Evolutionary conservation across 1,284 basidiomycete genomes (phyloP).

Genomic region (Ustilago trichophora): DNA sequence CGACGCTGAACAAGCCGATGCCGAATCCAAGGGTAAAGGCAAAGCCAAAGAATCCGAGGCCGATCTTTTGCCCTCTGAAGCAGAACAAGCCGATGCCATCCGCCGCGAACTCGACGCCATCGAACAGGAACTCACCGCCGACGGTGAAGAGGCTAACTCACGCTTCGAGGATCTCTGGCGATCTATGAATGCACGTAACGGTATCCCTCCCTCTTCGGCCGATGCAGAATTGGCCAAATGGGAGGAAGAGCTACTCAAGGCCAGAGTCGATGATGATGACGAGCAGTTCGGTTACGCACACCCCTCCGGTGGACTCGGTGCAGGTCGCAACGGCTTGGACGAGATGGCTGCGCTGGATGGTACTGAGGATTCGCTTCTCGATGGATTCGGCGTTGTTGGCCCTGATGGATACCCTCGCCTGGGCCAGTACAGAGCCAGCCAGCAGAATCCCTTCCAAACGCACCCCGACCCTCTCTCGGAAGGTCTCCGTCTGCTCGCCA

Average conservation of each 20-base stretch:
- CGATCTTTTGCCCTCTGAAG: constrained; percentile 44
- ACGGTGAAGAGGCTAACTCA: constrained; percentile 48
- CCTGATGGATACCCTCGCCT: constrained; percentile 60
- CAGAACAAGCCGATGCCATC: constrained; percentile 56
- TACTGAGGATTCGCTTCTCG: constrained; percentile 56
- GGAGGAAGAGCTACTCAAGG: constrained; percentile 71
- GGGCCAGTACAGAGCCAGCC: constrained; percentile 54
- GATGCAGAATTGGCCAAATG: constrained; percentile 73
- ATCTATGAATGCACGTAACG: constrained; percentile 54
- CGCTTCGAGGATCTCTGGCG: constrained; percentile 66
- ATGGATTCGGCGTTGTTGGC: constrained; percentile 56
- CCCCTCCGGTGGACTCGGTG: constrained; percentile 61
- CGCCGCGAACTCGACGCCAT: constrained; percentile 59
- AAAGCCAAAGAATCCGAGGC: constrained; percentile 44
- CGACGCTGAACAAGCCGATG: constrained; percentile 50
- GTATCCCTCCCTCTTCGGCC: constrained; percentile 39
- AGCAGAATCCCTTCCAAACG: constrained; percentile 75
- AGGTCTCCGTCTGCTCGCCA: constrained; percentile 76
- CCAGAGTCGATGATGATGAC: constrained; percentile 72
- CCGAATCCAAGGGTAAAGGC: constrained; percentile 60
- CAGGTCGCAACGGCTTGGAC: constrained; percentile 45
- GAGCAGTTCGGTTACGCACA: constrained; percentile 68
- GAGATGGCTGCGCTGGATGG: constrained; percentile 60
- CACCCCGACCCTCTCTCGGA: constrained; percentile 69
- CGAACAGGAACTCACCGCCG: constrained; percentile 52